Evolutionary conservation across 108 stramenopile species (phyloP).

Genomic region (Epithemia pelagica): DNA sequence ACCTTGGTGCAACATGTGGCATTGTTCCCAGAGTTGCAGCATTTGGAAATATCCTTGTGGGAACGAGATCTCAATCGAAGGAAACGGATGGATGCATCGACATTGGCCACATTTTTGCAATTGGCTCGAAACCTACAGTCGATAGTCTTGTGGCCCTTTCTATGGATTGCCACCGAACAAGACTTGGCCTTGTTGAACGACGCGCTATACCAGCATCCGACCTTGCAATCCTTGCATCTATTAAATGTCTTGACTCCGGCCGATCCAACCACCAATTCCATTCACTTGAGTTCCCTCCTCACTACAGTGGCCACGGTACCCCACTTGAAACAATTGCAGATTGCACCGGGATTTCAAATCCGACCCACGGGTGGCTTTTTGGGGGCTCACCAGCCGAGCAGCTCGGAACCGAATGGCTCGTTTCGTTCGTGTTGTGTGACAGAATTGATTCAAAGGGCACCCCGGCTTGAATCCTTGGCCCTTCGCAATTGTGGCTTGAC

Average conservation of each 20-base stretch:
- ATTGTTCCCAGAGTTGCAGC: neutral
- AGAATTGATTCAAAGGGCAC: neutral
- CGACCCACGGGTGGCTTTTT: neutral
- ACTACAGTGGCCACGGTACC: neutral
- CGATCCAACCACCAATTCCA: neutral
- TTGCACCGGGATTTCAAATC: neutral
- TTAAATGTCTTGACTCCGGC: neutral
- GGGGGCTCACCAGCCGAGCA: neutral
- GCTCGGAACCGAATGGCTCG: neutral
- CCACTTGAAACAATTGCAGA: neutral
- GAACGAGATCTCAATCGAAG: neutral
- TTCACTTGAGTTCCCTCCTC: neutral
- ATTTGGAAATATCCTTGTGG: neutral
- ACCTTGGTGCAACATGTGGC: neutral
- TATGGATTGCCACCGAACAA: neutral
- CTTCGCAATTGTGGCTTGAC: neutral
- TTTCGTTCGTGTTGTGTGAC: neutral
- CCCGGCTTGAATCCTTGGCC: neutral
- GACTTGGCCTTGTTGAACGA: neutral
- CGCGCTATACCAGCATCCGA: neutral
- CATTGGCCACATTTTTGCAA: neutral
- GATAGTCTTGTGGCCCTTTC: neutral
- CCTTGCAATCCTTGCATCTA: neutral
- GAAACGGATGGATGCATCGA: neutral
- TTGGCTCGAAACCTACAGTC: neutral